phyloP scores from a whole-genome alignment of 2,329 filamentous ascomycete species.

The Aplosporella prunicola region DNA sequence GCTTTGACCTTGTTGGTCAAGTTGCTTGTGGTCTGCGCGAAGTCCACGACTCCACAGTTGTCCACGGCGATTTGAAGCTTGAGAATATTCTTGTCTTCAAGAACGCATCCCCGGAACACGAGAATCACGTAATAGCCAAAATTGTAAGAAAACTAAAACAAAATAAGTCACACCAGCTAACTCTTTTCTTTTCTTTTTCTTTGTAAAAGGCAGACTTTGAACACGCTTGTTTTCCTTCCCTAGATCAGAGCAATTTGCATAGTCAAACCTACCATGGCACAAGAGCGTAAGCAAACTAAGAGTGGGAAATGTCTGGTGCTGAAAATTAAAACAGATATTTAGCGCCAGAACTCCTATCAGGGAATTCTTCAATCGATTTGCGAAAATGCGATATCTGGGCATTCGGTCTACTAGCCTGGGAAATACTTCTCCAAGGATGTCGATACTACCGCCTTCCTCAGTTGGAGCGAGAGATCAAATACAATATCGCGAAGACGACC shows the following conservation, averaged over 20 bases:
- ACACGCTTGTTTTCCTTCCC: conserved; percentile 3
- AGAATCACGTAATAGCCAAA: too few relatives aligned
- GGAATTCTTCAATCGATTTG: conserved; percentile 1
- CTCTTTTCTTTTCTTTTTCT: conserved; percentile 5
- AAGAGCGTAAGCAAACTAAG: conserved; percentile 7
- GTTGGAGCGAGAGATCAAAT: too few relatives aligned
- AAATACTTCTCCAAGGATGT: too few relatives aligned
- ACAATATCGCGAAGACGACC: too few relatives aligned
- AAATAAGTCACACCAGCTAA: not conserved
- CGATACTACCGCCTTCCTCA: too few relatives aligned
- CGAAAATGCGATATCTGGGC: conserved; percentile 13
- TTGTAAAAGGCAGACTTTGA: too few relatives aligned
- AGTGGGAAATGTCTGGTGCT: conserved; percentile 1
- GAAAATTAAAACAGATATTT: too few relatives aligned
- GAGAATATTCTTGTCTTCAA: conserved; percentile 13
- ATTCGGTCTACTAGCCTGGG: conserved; percentile 5
- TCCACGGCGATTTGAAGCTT: conserved; percentile 13
- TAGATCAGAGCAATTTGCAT: not conserved
- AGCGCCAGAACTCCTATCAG: too few relatives aligned
- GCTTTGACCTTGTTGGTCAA: conserved; percentile 2
- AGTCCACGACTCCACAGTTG: conserved; percentile 11
- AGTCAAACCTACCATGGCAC: conserved; percentile 7
- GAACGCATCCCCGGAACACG: too few relatives aligned
- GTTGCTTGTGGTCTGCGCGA: conserved; percentile 9
- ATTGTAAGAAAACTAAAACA: too few relatives aligned